phyloP scores from a whole-genome alignment of 1,139 yeast genomes.

The Protomyces arabidopsidicola region DNA sequence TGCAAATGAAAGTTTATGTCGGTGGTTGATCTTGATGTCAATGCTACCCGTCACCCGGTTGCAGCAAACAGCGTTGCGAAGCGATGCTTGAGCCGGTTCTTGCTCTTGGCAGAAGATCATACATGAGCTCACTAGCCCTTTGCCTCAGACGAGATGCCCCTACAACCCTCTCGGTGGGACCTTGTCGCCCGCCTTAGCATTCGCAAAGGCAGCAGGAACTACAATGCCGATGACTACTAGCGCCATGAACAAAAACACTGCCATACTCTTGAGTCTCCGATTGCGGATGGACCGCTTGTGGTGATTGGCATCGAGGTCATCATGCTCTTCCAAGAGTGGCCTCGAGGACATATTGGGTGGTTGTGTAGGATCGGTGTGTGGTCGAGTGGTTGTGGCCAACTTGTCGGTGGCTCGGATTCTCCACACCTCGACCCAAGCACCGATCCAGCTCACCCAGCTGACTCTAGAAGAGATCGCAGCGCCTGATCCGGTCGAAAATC shows the following conservation, averaged over 20 bases:
- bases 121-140: conserved; percentile 73
- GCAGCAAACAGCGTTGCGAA: conserved; percentile 35
- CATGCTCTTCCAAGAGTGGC: not conserved
- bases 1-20: too few relatives aligned
- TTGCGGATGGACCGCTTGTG: not conserved
- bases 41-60: too few relatives aligned
- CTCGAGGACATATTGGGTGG: not conserved
- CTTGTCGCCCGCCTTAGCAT: not conserved
- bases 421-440: too few relatives aligned
- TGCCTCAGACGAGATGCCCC: too few relatives aligned
- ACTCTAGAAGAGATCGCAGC: too few relatives aligned
- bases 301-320: not conserved
- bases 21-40: too few relatives aligned
- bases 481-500: too few relatives aligned
- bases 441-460: too few relatives aligned
- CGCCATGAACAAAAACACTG: not conserved
- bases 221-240: not conserved
- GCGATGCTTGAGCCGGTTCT: not conserved
- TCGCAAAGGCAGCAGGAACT: not conserved
- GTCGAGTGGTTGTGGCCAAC: too few relatives aligned
- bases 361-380: too few relatives aligned
- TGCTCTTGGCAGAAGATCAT: conserved; percentile 48
- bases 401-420: too few relatives aligned
- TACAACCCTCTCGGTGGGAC: too few relatives aligned
- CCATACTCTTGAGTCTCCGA: not conserved